phyloP scores from a whole-genome alignment of 228 moss, liverwort and hornwort genomes.

The Sphagnum fallax region DNA sequence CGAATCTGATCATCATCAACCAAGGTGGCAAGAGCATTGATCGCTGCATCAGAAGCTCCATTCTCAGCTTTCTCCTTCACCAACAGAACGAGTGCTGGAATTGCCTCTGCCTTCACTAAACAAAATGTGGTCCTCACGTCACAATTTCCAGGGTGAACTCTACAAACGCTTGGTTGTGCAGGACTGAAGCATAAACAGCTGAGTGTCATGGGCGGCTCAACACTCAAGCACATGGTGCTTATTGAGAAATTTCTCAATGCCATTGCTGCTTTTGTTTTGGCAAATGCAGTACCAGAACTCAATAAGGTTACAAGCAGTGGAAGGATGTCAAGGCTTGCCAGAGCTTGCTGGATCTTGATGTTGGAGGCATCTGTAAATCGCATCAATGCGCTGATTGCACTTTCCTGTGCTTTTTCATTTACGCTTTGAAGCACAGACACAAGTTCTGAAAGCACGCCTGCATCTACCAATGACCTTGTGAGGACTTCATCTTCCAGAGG shows the following conservation, averaged over 20 bases:
- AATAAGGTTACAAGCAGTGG: constrained; percentile 24
- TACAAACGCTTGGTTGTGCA: constrained; percentile 10
- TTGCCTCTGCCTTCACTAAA: constrained; percentile 41
- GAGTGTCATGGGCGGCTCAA: constrained; percentile 7
- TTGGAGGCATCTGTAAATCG: constrained; percentile 33
- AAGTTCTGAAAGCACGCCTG: constrained; percentile 22
- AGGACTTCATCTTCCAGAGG: constrained; percentile 14
- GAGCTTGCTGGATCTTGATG: constrained; percentile 18
- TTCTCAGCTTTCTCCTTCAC: constrained; percentile 18
- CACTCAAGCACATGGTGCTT: constrained; percentile 21
- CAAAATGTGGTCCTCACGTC: constrained; percentile 40
- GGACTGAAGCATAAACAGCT: constrained; percentile 8
- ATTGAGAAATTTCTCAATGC: constrained; percentile 31
- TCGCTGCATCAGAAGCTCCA: constrained; percentile 30
- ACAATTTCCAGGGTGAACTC: constrained; percentile 36
- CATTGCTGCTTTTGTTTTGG: constrained; percentile 31
- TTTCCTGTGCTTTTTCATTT: constrained; percentile 32
- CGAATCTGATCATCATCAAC: constrained; percentile 23
- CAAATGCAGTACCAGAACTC: constrained; percentile 12
- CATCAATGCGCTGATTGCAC: constrained; percentile 30
- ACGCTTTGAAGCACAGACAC: constrained; percentile 15
- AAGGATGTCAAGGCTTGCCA: constrained; percentile 26
- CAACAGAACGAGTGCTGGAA: constrained; percentile 23
- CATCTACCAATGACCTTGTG: constrained; percentile 23
- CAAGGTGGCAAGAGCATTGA: constrained; percentile 36